Evolutionary conservation across 1,284 basidiomycete species (phyloP), one percentile per base, ranked within the genome.

Genomic region (Malassezia obtusa): DNA sequence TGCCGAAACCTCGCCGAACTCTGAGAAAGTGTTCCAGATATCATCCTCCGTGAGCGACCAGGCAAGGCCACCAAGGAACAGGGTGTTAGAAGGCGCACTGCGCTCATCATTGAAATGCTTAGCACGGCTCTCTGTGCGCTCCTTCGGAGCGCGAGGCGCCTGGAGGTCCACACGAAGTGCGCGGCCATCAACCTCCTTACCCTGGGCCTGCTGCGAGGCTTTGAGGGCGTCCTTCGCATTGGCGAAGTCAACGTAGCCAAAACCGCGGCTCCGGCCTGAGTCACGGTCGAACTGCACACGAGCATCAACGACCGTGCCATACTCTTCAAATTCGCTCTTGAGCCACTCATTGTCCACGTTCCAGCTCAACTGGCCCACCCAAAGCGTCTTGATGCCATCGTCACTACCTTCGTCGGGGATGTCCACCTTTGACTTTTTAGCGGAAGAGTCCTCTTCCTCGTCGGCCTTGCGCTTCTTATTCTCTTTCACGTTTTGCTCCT

Each of bases 291-390:
- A 85, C 77, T 90, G 86, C 58, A 99, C 90, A 28, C 83, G 84
- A 14, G 89, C 89, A 32, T 83, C 83, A 62, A 84, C 80, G 63
- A 99, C 83, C 75, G 90, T 85, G 58, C 92, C 92, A 70, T 84
- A 91, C 50, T 81, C 79, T 45, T 84, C 83, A 67, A 99, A 96
- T 76, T 95, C 92, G 75, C 84, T 81, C 49, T 84, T 82, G 62
- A 98, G 83, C 82, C 90, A 89, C 76, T 95, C 92, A 75, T 90
- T 87, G 80, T 96, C 92, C 64, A 98, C 85, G 75, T 89, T 90
- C 90, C 90, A 99, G 30, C 89, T 92, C 46, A 99, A 81, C 61
- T 83, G 83, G 50, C 92, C 92, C 64, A 98, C 89, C 73, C 91
- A 98, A 68, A 96, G 81, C 48, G 84, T 85, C 73, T 81, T 84